Percentiles rank a stretch among this genome's conserved stretches.
Evolutionary conservation across 1,284 basidiomycete species (phyloP).

Genomic region (Ganoderma boninense): DNA sequence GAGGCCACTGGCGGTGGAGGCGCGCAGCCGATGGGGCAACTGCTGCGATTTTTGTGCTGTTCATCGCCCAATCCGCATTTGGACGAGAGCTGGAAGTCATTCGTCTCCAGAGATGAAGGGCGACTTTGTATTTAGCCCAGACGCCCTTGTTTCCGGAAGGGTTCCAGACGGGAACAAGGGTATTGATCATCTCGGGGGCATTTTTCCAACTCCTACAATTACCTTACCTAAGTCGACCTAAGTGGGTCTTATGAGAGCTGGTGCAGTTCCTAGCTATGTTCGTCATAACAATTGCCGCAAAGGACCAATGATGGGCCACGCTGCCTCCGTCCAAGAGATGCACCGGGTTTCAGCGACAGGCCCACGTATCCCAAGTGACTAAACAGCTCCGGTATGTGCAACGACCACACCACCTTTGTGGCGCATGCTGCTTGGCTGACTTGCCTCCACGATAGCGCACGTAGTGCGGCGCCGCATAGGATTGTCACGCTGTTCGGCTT

Average conservation of each 20-base stretch:
- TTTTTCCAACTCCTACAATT: slow-evolving; percentile 15
- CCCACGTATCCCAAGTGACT: slow-evolving; percentile 6
- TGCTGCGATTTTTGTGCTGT: slow-evolving; percentile 15
- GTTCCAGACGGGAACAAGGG: slow-evolving; percentile 27
- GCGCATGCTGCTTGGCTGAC: slow-evolving; percentile 10
- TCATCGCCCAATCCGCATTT: slow-evolving; percentile 21
- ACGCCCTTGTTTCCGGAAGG: slow-evolving; percentile 18
- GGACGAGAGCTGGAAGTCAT: slow-evolving; percentile 24
- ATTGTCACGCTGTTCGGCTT: slow-evolving; percentile 16
- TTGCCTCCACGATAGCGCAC: slow-evolving; percentile 22
- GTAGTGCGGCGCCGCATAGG: slow-evolving; percentile 24
- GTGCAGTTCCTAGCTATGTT: slow-evolving; percentile 16
- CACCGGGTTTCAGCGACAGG: slow-evolving; percentile 1
- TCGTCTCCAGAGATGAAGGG: slow-evolving; percentile 15
- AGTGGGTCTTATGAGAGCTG: slow-evolving; percentile 7
- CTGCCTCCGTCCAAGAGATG: slow-evolving; percentile 11
- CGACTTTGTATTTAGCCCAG: slow-evolving; percentile 23
- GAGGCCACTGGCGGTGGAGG: slow-evolving; percentile 20
- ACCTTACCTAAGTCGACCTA: slow-evolving; percentile 22
- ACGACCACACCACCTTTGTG: slow-evolving; percentile 14
- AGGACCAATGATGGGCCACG: slow-evolving; percentile 8
- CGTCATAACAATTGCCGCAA: slow-evolving; percentile 26
- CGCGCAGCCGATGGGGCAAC: slow-evolving; percentile 22
- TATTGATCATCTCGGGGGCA: slow-evolving; percentile 27
- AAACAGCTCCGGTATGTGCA: slow-evolving; percentile 17